phyloP scores from a whole-genome alignment of 257 asterid species.

The Fraxinus cuspidata region DNA sequence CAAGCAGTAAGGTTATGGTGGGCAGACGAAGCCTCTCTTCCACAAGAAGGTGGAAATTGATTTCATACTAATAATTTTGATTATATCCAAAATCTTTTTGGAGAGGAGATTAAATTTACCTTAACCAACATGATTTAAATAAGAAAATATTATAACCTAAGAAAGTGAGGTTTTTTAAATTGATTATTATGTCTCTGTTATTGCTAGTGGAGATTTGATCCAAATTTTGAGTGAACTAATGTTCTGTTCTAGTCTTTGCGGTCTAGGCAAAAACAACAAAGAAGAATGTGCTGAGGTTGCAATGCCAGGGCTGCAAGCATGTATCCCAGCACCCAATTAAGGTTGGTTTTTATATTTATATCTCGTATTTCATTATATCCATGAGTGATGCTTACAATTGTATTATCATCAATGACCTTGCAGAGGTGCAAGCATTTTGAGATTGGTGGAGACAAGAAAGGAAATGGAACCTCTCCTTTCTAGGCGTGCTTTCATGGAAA shows the following conservation, averaged over 20 bases:
- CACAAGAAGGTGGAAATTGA: constrained; percentile 68
- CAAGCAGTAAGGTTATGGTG: constrained; percentile 85
- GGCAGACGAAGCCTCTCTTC: constrained; percentile 83
- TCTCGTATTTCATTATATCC: background rate
- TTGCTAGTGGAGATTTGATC: background rate
- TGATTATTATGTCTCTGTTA: background rate
- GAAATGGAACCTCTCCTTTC: constrained; percentile 56
- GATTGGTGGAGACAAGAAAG: constrained; percentile 61
- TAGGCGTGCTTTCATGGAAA: constrained; percentile 17
- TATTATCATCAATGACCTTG: background rate
- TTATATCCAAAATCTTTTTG: background rate
- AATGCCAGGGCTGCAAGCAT: constrained; percentile 73
- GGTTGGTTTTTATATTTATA: constrained; percentile 28
- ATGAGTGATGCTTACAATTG: background rate
- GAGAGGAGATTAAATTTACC: no score
- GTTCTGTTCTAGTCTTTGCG: background rate
- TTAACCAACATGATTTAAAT: background rate
- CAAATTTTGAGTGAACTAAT: background rate
- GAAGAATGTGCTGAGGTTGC: constrained; percentile 73
- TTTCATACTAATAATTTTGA: background rate
- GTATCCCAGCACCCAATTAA: constrained; percentile 71
- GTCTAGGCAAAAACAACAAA: constrained; percentile 67
- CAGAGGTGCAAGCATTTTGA: constrained; percentile 63
- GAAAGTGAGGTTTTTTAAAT: no score
- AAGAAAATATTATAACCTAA: background rate